Conservation (phyloP, 2,329 filamentous ascomycete genomes). For the Colletotrichum costaricense region DNA sequence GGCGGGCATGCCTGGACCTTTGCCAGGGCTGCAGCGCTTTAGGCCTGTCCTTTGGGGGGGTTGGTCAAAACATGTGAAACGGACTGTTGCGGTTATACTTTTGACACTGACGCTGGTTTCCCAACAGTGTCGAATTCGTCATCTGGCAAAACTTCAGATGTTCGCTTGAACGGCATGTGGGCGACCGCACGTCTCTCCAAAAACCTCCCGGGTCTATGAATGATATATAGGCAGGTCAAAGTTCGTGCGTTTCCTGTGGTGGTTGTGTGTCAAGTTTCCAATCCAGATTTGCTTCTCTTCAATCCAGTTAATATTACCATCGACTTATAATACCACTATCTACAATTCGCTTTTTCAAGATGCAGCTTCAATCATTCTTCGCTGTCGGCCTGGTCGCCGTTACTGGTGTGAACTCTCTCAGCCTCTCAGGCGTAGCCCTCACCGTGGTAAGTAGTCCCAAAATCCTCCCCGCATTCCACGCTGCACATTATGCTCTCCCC, state of each 20-base stretch:
- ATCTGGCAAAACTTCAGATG: background rate
- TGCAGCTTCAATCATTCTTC: background rate
- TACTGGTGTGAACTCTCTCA: background rate
- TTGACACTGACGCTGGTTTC: background rate
- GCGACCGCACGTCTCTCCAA: background rate
- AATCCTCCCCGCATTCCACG: background rate
- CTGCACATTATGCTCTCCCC: too few relatives aligned
- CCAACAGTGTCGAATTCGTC: too few relatives aligned
- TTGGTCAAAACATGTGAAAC: background rate
- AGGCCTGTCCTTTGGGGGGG: background rate
- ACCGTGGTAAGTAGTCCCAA: background rate
- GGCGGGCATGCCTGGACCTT: background rate
- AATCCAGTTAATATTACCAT: background rate
- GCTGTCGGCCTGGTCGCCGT: background rate
- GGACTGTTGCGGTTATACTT: background rate
- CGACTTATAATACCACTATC: background rate
- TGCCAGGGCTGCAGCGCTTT: background rate
- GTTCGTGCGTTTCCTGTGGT: too few relatives aligned
- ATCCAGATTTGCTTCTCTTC: background rate
- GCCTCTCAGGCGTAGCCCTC: background rate
- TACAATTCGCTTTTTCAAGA: background rate
- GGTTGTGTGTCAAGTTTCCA: too few relatives aligned
- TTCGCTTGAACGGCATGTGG: background rate
- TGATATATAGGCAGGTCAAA: background rate
- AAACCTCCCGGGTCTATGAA: background rate